These are phyloP conservation scores for Aegilops bicornis DNA, from an alignment of 176 grass and related monocot genomes.

Conservation along the genomic window DNA sequence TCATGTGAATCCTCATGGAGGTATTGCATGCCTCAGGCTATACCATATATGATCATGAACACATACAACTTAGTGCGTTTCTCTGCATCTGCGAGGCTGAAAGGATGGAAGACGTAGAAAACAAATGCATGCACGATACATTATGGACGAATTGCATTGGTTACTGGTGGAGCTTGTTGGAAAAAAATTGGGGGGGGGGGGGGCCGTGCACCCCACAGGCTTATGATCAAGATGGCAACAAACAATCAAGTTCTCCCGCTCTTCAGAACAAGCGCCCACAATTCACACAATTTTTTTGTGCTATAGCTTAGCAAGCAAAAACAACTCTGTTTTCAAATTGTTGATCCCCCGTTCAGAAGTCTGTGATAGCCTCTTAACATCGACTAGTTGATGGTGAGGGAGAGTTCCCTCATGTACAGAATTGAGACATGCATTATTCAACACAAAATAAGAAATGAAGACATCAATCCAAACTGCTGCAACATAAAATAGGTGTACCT, in stretches of 20 bases:
- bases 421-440: not conserved
- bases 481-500: not conserved
- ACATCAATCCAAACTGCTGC: not conserved
- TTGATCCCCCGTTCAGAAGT: not conserved
- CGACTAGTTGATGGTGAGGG: not conserved
- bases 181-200: too few species aligned
- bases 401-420: not conserved
- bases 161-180: too few species aligned
- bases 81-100: too few species aligned
- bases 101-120: too few species aligned
- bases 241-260: not conserved
- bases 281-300: not conserved
- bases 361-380: not conserved
- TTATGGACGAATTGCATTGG: too few species aligned
- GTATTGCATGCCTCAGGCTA: not conserved
- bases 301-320: not conserved
- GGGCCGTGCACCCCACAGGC: too few species aligned
- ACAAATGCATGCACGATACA: too few species aligned
- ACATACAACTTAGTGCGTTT: too few species aligned
- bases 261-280: not conserved
- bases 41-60: not conserved
- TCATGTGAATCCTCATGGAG: not conserved
- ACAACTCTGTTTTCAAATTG: not conserved
- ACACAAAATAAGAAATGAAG: not conserved
- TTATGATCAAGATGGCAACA: not conserved